phyloP scores from a whole-genome alignment of 768 basidiomycete species.

The Imleria badia region DNA sequence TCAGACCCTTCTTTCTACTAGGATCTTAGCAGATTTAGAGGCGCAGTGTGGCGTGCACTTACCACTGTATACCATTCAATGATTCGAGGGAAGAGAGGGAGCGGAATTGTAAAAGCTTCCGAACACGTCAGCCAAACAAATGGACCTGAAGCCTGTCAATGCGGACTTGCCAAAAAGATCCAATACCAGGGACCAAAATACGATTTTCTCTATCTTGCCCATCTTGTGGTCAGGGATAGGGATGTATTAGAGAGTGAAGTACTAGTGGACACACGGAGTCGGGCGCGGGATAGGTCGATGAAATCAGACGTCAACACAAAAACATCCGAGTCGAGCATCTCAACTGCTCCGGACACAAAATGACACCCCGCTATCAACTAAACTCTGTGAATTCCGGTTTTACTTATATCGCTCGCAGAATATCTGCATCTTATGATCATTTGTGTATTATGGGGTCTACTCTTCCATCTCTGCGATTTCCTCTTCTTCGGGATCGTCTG shows the following conservation, averaged over 20 bases:
- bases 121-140: conserved; percentile 12
- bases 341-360: too few relatives aligned
- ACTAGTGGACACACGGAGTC: not conserved
- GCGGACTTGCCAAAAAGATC: conserved; percentile 69
- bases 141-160: not conserved
- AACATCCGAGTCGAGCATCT: too few relatives aligned
- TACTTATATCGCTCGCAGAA: too few relatives aligned
- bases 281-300: too few relatives aligned
- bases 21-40: not conserved
- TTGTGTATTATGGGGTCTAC: too few relatives aligned
- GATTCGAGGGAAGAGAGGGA: conserved; percentile 97
- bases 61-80: conserved; percentile 90
- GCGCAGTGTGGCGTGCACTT: conserved; percentile 17
- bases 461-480: conserved; percentile 5
- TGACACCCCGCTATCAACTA: too few relatives aligned
- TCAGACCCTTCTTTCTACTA: conserved; percentile 69
- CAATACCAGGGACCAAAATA: conserved; percentile 87
- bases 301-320: too few relatives aligned
- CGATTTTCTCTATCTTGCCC: conserved; percentile 72
- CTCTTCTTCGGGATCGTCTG: conserved; percentile 24
- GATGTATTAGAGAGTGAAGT: too few relatives aligned
- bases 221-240: conserved; percentile 35
- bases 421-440: too few relatives aligned
- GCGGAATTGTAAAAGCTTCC: conserved; percentile 86
- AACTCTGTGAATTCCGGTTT: too few relatives aligned